Base-by-base conservation (phyloP, 2,329 filamentous ascomycete genomes). In the Cytospora piceae region DNA sequence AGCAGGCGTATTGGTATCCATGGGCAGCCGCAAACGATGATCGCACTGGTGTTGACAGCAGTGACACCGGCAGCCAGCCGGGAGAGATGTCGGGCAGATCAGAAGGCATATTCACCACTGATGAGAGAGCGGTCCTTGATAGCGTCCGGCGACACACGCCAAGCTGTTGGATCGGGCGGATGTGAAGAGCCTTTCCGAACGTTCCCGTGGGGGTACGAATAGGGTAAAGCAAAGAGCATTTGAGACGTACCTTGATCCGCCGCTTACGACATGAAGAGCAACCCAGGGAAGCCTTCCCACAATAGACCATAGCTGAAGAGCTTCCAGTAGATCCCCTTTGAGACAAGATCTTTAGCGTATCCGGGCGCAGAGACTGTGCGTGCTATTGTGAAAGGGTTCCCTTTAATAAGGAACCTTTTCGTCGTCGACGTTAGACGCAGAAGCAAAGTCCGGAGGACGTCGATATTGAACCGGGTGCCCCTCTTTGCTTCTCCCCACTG, bases 201-300 rank as follows among this genome's bases (percentile, higher is more conserved):
- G 27, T 22, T 29, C 17, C 12, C 3, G 29, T 17, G 2, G 39
- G 39, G 37, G 11, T 42, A 15, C 31, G 53, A 29, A 15, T 37
- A 29, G 54, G 29, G 51, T n/a, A 34, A 34, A 49, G 4, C 22
- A 49, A 31, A 46, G 22, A 53, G 39, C 53, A 54, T 27, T 20
- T 61, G 58, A 34, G 67, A 73, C 80, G 65, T 73, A 85, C 83
- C 79, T 85, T 85, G 73, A 85, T 85, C 70, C 83, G 81, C 69
- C 83, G 77, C 42, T 78, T 81, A 64, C 83, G 82, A 72, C 83
- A 85, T 68, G 79, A 82, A 70, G 84, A 78, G 73, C 83, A 85
- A 71, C 82, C 83, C 71, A 83, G 79, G 8, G 83, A 85, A 70
- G 83, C 83, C 73, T 85, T 85, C 54, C 83, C 83, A 70, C 83